Evolutionary conservation across 2,329 filamentous ascomycete species (phyloP).

Genomic region (Trichophyton verrucosum): DNA sequence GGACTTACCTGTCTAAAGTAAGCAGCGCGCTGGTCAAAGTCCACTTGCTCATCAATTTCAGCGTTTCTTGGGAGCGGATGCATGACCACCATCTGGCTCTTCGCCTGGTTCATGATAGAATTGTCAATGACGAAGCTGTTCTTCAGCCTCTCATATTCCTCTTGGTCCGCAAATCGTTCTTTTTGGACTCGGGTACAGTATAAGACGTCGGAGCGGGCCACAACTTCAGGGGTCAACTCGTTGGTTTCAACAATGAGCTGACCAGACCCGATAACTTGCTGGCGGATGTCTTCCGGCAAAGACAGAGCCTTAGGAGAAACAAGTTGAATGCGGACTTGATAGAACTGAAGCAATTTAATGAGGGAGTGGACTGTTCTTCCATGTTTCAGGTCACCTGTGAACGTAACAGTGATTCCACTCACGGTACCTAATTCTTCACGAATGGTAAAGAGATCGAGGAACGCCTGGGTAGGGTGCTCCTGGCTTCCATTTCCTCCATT

Average conservation of each 20-base stretch:
- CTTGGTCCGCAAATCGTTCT: constrained; percentile 75
- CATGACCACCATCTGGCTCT: constrained; percentile 86
- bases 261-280: constrained; percentile 58
- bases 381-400: constrained; percentile 83
- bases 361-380: constrained; percentile 92
- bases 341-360: constrained; percentile 85
- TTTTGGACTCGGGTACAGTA: constrained; percentile 97
- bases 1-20: constrained; percentile 95
- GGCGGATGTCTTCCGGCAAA: constrained; percentile 62
- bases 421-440: constrained; percentile 94
- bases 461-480: constrained; percentile 94
- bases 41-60: constrained; percentile 89
- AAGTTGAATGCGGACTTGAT: constrained; percentile 87
- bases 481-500: constrained; percentile 93
- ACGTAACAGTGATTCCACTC: constrained; percentile 89
- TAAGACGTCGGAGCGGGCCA: constrained; percentile 76
- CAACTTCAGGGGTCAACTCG: constrained; percentile 71
- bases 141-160: constrained; percentile 78
- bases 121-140: constrained; percentile 84
- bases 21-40: constrained; percentile 90
- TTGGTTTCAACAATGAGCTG: constrained; percentile 67
- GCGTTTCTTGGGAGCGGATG: constrained; percentile 89
- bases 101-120: constrained; percentile 75
- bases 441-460: constrained; percentile 96
- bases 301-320: constrained; percentile 69